Percentiles rank a stretch among this genome's conserved stretches.
phyloP scores from a whole-genome alignment of 108 stramenopile species.

The Cyclostephanos tholiformis region DNA sequence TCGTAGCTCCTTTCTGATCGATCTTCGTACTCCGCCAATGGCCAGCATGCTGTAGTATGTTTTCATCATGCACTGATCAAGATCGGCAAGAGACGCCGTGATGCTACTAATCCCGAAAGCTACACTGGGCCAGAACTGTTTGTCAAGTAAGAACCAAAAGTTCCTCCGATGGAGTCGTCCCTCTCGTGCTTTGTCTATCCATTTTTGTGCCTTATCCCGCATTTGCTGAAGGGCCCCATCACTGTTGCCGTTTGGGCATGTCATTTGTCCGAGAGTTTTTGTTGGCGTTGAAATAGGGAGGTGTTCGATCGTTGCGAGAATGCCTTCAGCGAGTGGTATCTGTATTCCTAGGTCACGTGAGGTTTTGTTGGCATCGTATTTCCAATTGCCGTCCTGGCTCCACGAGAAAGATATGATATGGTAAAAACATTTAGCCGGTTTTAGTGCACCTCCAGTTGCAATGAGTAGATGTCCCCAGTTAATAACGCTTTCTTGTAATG shows the following conservation, averaged over 20 bases:
- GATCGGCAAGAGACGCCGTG: not conserved
- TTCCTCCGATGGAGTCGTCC: not conserved
- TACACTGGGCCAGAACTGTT: constrained; percentile 20
- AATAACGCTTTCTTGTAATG: not conserved
- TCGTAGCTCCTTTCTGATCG: not conserved
- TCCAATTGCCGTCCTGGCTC: constrained; percentile 13
- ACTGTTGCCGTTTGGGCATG: not conserved
- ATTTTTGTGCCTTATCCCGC: constrained; percentile 12
- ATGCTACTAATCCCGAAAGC: constrained; percentile 11
- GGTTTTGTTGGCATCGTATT: not conserved
- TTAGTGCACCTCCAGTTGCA: constrained; percentile 17
- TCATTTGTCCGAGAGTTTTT: constrained; percentile 17
- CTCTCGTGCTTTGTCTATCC: constrained; percentile 8
- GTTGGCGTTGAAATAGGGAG: not conserved
- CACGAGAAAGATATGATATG: constrained; percentile 19
- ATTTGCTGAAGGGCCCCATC: not conserved
- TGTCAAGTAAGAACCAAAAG: constrained; percentile 4
- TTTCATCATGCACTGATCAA: not conserved
- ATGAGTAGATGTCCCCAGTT: constrained; percentile 18
- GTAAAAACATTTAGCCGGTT: constrained; percentile 16
- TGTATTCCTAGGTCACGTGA: not conserved
- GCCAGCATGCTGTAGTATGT: constrained; percentile 2
- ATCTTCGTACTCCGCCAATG: not conserved
- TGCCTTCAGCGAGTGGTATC: constrained; percentile 18
- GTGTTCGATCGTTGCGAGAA: not conserved